These are phyloP conservation scores for Rhododendron henanense DNA, from an alignment of 148 eudicot species.

Conservation along the genomic window DNA sequence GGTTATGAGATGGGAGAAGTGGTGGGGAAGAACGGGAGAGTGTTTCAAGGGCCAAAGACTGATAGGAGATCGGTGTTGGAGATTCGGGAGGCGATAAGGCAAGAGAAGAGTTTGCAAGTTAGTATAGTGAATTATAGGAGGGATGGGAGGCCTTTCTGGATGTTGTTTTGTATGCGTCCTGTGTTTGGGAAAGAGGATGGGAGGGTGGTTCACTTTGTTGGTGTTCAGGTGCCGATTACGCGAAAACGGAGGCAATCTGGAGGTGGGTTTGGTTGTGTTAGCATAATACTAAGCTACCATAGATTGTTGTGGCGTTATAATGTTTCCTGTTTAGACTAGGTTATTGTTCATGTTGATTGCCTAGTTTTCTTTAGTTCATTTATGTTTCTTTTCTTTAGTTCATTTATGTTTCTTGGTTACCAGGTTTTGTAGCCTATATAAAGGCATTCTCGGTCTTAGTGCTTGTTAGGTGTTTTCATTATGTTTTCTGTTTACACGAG, in stretches of 20 bases:
- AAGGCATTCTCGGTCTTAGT: neutral
- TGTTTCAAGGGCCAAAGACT: slow-evolving; percentile 80
- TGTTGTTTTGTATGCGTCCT: slow-evolving; percentile 82
- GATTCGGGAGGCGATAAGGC: slow-evolving; percentile 83
- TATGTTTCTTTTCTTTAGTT: neutral
- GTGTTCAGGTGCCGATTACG: slow-evolving; percentile 76
- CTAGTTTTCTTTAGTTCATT: neutral
- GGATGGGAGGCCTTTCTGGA: slow-evolving; percentile 90
- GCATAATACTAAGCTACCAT: neutral
- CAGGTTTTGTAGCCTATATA: neutral
- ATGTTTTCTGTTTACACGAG: neutral
- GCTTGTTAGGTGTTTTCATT: neutral
- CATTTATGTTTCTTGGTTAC: neutral
- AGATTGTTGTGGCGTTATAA: neutral
- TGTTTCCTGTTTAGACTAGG: neutral
- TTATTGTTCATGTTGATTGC: neutral
- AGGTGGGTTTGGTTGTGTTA: slow-evolving; percentile 19
- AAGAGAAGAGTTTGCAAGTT: slow-evolving; percentile 56
- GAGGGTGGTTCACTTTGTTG: slow-evolving; percentile 68
- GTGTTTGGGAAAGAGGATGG: slow-evolving; percentile 75
- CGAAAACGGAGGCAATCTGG: slow-evolving; percentile 36
- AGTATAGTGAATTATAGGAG: slow-evolving; percentile 75
- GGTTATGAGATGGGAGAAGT: slow-evolving; percentile 78
- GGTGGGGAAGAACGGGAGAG: slow-evolving; percentile 77
- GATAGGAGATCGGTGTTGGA: slow-evolving; percentile 69